Evolutionary conservation across 108 stramenopile genomes (phyloP), one percentile per base, ranked within the genome.

Genomic region (Nannochloropsis granulata): DNA sequence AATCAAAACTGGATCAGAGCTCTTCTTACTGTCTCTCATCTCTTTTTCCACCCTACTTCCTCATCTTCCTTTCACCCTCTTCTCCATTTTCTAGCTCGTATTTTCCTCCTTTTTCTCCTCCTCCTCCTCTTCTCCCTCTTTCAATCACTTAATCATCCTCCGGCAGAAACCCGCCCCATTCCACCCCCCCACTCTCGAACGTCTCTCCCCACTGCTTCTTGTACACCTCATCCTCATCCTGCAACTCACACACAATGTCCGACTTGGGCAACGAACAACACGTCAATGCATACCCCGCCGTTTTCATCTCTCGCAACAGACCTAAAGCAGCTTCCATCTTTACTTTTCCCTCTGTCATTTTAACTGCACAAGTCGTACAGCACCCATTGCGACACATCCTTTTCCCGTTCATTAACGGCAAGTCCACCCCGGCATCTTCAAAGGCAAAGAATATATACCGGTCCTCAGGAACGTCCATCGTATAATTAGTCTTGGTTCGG

Each of bases 211-310:
- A 90, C 84, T 90, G 90, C 86, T 44, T 84, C 23, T 87, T 82
- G 87, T 90, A 90, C 79, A 89, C 87, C 86, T 90, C 90, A 44
- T 90, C 90, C 86, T 90, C 90, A 25, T 89, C 90, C 81, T 89
- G 89, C 45, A 90, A 26, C 45, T 84, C 43, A 24, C 85, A 23
- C 26, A 87, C 86, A 13, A 90, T 43, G 43, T 90, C 90, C 26
- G 90, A 89, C 43, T 16, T 87, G 14, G 90, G 88, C 79, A 86
- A 90, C 13, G 89, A 81, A 81, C 88, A 90, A 79, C 90, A 90
- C 83, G 87, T 79, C 24, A 90, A 85, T 21, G 90, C 87, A 44
- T 89, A 90, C 9, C 88, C 88, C 23, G 86, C 84, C 25, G 80
- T n/a, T 78, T 45, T 44, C 25, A 90, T 84, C 23, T 90, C 86